Evolutionary conservation across 257 asterid species (phyloP), one percentile per base, ranked within the genome.

Genomic region (Nicotiana undulata): DNA sequence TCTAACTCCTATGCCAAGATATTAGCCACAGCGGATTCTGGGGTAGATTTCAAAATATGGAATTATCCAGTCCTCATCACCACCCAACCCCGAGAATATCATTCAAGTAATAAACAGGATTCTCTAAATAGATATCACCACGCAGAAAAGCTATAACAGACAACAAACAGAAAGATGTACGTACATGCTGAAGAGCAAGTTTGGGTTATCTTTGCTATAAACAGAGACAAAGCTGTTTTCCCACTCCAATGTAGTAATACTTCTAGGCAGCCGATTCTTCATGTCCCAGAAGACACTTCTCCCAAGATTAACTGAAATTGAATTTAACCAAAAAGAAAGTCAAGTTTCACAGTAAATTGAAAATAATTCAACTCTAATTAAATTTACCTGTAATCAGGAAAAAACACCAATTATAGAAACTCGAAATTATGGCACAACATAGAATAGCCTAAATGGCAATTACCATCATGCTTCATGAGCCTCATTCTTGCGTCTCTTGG

Each of bases 241-340:
- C 99, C 98, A 96, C 86, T 96, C 99, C 85, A 94, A 91, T 16
- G 99, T 94, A 75, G 99, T 94, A 75, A 96, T 90, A 82, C 98
- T 96, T 86, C 99, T 87, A 37, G 99, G 99, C 77, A 96, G 94
- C 53, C 98, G 94, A 86, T 96, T 96, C 93, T 94, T 96, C 99
- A 96, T 94, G 84, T 96, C 99, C 99, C 99, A 96, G 85, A 96
- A 96, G 56, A 94, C 99, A 92, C 99, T 94, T 89, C 99, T 89
- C 76, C 99, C 98, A 55, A 91, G 98, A 82, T 96, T 96, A 37
- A 96, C 98, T 96, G 91, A 67, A 90, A 86, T 46, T 13, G 7
- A 76, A 81, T 63, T 40, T 18, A 66, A 49, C 72, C 53, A 80
- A 31, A 76, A 49, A 67, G 79, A 6, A 31, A 79, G 55, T 79